Conservation (phyloP, 2,329 filamentous ascomycete species). For the Xylariaceae sp. region DNA sequence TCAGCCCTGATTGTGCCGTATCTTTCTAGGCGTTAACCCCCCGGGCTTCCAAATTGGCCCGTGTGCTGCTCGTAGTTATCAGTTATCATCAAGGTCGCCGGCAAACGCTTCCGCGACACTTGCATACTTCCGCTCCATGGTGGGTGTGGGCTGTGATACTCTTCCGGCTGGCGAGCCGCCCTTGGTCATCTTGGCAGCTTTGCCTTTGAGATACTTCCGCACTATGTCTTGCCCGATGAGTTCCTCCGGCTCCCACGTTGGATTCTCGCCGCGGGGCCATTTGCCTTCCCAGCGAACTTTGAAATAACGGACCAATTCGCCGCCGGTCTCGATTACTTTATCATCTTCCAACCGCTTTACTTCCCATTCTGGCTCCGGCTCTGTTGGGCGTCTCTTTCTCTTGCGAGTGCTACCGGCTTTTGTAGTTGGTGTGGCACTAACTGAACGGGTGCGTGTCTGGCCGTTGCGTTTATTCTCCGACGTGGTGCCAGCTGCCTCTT, state of each 20-base stretch:
- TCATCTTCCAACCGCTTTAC: conserved; percentile 45
- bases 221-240: conserved; percentile 45
- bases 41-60: neutral
- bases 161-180: neutral
- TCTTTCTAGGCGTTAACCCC: neutral
- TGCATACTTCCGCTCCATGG: conserved; percentile 31
- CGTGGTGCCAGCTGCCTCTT: conserved; percentile 10
- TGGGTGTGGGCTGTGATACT: neutral
- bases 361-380: conserved; percentile 36
- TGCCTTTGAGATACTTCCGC: conserved; percentile 39
- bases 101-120: conserved; percentile 36
- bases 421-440: neutral
- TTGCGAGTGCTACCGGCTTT: conserved; percentile 8
- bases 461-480: neutral
- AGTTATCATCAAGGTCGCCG: conserved; percentile 22
- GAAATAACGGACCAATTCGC: conserved; percentile 41
- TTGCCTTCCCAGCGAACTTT: conserved; percentile 54
- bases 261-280: conserved; percentile 54
- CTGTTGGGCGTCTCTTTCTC: conserved; percentile 22
- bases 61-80: neutral
- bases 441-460: neutral
- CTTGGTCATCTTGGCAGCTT: conserved; percentile 19
- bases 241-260: conserved; percentile 54
- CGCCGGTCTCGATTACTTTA: conserved; percentile 36
- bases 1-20: neutral